These are phyloP conservation scores for Boletus edulis DNA, from an alignment of 768 basidiomycete genomes.

Conservation along the genomic window DNA sequence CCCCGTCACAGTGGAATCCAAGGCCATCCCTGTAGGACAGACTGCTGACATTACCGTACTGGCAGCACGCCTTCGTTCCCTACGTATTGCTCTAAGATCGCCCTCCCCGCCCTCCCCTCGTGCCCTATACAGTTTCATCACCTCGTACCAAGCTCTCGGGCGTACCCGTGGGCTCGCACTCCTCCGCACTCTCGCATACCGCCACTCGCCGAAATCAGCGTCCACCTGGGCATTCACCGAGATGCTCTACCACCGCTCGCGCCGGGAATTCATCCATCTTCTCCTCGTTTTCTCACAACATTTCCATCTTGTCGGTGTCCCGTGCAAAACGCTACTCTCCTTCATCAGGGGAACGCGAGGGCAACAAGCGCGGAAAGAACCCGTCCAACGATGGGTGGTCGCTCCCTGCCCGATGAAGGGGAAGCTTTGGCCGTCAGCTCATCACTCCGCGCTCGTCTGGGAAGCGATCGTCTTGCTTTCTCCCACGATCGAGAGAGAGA, in stretches of 20 bases:
- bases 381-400: neutral
- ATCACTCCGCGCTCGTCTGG: constrained; percentile 38
- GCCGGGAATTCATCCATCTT: constrained; percentile 12
- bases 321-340: constrained; percentile 29
- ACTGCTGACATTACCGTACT: constrained; percentile 10
- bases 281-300: constrained; percentile 47
- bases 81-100: constrained; percentile 25
- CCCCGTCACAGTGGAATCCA: neutral
- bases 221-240: constrained; percentile 28
- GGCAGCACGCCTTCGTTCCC: constrained; percentile 20
- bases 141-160: constrained; percentile 21
- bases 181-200: constrained; percentile 20
- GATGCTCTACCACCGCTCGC: constrained; percentile 28
- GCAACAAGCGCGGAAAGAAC: neutral
- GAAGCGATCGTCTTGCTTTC: constrained; percentile 28
- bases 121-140: constrained; percentile 16
- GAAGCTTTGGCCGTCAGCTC: constrained; percentile 32
- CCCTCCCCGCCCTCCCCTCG: constrained; percentile 20
- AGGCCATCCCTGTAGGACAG: neutral
- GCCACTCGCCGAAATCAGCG: constrained; percentile 23
- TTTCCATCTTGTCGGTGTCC: constrained; percentile 55
- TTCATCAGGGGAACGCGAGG: constrained; percentile 15
- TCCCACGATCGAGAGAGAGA: constrained; percentile 22
- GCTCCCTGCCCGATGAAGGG: neutral
- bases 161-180: constrained; percentile 17